Conservation (phyloP, 305 asterid genomes). For the Fraxinus ornus region DNA sequence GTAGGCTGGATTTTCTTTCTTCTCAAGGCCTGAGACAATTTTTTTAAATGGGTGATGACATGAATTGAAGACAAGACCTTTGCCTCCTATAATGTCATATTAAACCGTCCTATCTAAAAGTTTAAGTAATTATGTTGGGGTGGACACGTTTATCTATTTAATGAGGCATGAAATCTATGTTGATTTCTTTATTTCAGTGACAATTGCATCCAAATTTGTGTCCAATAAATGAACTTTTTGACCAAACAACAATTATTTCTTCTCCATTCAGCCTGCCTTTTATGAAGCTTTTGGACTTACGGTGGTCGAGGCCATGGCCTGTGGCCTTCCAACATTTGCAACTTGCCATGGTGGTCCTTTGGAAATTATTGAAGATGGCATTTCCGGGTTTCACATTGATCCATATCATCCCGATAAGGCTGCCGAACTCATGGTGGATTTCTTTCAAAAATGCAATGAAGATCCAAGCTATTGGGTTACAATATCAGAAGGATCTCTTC, state of each 20-base stretch:
- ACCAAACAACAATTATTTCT: not conserved
- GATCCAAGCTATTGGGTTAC: slow-evolving; percentile 69
- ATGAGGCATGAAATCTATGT: not conserved
- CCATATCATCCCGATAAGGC: slow-evolving; percentile 90
- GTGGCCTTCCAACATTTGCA: slow-evolving; percentile 93
- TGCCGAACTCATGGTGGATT: slow-evolving; percentile 58
- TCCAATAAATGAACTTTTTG: not conserved
- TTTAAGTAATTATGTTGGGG: not conserved
- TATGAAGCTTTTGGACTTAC: slow-evolving; percentile 99
- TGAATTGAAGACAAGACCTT: not conserved
- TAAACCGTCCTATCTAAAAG: not conserved
- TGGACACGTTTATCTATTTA: not conserved
- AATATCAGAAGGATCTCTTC: slow-evolving; percentile 57
- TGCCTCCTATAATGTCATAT: not conserved
- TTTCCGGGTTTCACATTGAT: slow-evolving; percentile 88
- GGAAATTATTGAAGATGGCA: slow-evolving; percentile 86
- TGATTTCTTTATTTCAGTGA: not conserved
- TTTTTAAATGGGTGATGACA: not conserved
- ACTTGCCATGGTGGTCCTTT: slow-evolving; percentile 93
- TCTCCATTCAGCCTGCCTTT: slow-evolving; percentile 70
- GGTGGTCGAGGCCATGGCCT: slow-evolving; percentile 94
- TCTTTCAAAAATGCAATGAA: slow-evolving; percentile 65
- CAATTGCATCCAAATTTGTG: not conserved
- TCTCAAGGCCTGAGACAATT: not conserved
- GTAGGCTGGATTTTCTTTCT: not conserved